Percentiles rank a stretch among this genome's conserved stretches.
Conservation (phyloP, 257 asterid species). For the Solanum etuberosum region DNA sequence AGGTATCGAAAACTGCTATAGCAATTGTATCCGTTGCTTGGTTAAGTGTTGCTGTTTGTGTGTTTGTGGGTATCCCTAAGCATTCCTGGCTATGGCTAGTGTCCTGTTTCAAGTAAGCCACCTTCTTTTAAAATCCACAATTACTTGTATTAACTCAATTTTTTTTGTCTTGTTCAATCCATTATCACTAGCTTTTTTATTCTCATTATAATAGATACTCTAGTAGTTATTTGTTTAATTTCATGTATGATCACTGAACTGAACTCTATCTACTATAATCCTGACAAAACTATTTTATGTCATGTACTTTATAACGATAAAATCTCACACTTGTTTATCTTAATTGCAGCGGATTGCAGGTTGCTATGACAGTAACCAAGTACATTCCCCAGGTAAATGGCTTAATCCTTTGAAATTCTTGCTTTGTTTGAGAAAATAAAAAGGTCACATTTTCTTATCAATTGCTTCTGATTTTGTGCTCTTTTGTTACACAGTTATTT, state of each 20-base stretch:
- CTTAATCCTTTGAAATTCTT: background rate
- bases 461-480: background rate
- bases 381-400: constrained; percentile 85
- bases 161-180: background rate
- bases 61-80: constrained; percentile 47
- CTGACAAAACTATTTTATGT: background rate
- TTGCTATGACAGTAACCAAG: constrained; percentile 77
- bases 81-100: constrained; percentile 90
- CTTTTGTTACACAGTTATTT: background rate
- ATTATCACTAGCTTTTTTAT: background rate
- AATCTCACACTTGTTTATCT: background rate
- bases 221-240: background rate
- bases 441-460: background rate
- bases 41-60: constrained; percentile 64
- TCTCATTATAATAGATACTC: background rate
- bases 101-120: constrained; percentile 80
- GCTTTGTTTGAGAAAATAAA: background rate
- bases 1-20: constrained; percentile 42
- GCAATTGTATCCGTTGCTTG: constrained; percentile 46
- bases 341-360: constrained; percentile 66
- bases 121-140: background rate
- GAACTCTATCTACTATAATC: background rate
- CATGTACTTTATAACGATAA: background rate
- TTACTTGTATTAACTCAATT: background rate
- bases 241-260: background rate